phyloP scores from a whole-genome alignment of 371 early-diverging fungal species.

The Syncephalastrum racemosum region DNA sequence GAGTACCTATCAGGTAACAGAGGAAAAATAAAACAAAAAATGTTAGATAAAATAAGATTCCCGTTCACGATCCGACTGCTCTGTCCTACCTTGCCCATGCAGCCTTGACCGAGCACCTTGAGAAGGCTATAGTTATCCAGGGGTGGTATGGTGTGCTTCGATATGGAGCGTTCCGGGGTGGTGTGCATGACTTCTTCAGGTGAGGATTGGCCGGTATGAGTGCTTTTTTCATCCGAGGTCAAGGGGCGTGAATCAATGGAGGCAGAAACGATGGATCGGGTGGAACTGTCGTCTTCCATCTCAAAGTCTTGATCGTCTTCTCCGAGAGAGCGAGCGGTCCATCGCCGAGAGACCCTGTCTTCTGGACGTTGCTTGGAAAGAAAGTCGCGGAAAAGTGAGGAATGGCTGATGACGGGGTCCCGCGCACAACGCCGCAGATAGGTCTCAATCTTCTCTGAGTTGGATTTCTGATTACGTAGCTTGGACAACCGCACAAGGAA shows the following conservation, averaged over 20 bases:
- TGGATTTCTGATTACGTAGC: slow-evolving; percentile 26
- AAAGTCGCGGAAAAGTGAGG: slow-evolving; percentile 48
- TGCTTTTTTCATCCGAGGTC: too few species aligned
- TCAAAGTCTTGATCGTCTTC: background rate
- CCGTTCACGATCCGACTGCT: background rate
- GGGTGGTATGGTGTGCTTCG: slow-evolving; percentile 5
- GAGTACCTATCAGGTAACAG: slow-evolving; percentile 59
- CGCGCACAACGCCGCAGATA: slow-evolving; percentile 41
- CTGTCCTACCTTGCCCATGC: slow-evolving; percentile 51
- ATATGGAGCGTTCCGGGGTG: background rate
- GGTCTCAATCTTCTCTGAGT: slow-evolving; percentile 44
- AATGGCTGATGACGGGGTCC: slow-evolving; percentile 32
- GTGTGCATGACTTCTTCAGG: background rate
- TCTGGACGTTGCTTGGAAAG: slow-evolving; percentile 46
- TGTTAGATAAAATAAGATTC: background rate
- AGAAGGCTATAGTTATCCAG: slow-evolving; percentile 54
- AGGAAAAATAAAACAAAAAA: slow-evolving; percentile 6
- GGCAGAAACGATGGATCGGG: background rate
- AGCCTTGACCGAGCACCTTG: slow-evolving; percentile 59
- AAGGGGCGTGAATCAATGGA: background rate
- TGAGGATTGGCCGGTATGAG: background rate
- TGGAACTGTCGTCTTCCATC: background rate
- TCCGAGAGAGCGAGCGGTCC: slow-evolving; percentile 3
- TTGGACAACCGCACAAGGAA: slow-evolving; percentile 23
- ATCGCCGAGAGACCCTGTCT: slow-evolving; percentile 17